Evolutionary conservation across 1,139 yeast species (phyloP).

Genomic region (Geotrichum siamense): DNA sequence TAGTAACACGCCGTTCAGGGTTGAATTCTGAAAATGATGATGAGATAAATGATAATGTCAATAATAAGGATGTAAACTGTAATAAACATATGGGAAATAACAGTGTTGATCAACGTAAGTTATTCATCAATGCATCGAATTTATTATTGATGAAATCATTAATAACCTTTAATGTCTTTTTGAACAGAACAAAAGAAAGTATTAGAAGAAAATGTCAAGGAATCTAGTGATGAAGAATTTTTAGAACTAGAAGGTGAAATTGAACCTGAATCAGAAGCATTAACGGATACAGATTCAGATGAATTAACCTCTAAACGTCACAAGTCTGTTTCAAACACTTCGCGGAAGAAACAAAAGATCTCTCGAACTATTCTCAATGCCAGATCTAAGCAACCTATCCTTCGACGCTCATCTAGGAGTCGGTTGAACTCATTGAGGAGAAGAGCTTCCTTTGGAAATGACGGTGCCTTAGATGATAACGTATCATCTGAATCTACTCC

Average conservation of each 20-base stretch:
- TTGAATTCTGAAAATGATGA: slow-evolving; percentile 18
- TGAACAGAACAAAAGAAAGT: no score
- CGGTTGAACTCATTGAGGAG: neutral
- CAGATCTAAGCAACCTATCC: neutral
- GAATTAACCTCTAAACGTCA: no score
- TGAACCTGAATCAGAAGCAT: slow-evolving; percentile 14
- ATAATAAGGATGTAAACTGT: no score
- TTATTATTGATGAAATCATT: no score
- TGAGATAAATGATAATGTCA: no score
- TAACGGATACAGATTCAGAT: neutral
- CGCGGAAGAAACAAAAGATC: slow-evolving; percentile 15
- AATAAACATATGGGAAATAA: no score
- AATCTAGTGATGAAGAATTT: slow-evolving; percentile 17
- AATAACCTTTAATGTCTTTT: no score
- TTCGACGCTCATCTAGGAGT: neutral
- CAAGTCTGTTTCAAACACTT: slow-evolving; percentile 15
- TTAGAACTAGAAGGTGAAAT: slow-evolving; percentile 16
- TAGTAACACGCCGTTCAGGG: neutral
- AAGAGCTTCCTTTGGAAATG: neutral
- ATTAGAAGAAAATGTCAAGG: no score
- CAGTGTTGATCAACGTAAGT: no score
- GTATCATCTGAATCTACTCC: slow-evolving; percentile 43
- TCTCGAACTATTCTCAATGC: slow-evolving; percentile 30
- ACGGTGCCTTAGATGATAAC: slow-evolving; percentile 34
- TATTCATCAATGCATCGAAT: no score